Evolutionary conservation across 1,139 yeast species (phyloP), one percentile per base, ranked within the genome.

Genomic region (Torulaspora pretoriensis): DNA sequence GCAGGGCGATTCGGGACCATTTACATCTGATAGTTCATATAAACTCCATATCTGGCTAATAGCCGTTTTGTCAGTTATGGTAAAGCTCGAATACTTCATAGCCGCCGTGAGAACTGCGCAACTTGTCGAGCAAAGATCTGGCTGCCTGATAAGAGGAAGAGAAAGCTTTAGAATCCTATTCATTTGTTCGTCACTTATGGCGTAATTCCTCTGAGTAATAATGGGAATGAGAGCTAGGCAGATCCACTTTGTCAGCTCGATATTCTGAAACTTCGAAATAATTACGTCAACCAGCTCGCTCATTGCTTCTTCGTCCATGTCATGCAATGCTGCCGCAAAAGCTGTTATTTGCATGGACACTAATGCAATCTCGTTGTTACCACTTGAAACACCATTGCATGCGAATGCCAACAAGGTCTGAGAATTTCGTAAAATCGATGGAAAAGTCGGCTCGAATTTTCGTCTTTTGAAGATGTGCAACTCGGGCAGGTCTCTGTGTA

Each of bases 1-100:
- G 42, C 71, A 67, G 1, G 81, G 46, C 1, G 47, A 28, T 1
- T 62, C 57, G 0, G 92, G 90, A 0, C 90, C 90, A 55, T 74
- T 75, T 1, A 79, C 67, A 35, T 77, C 81, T 0, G 85, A 66
- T 10, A 77, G 60, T 35, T 80, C 83, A 33, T 76, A 64, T 2
- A 78, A 45, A 26, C 72, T 74, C 37, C 73, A 75, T 22, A 79
- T 60, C 52, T 75, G 77, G 30, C 70, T 74, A 1, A 67, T 45
- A 4, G 78, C 52, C 0, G 73, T 61, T 10, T 62, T 63, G 41
- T 78, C 81, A 2, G 65, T 45, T 0, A 67, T 41, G 3, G 41
- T 30, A n/a, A 38, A 47, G 0, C 45, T 40, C 2, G 61, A 50
- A 29, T 53, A 52, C 3, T 52, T 43, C 1, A 70, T 42, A 0